These are phyloP conservation scores for Kodamaea kaohsiungensis DNA, from an alignment of 805 yeast genomes.

Conservation along the genomic window DNA sequence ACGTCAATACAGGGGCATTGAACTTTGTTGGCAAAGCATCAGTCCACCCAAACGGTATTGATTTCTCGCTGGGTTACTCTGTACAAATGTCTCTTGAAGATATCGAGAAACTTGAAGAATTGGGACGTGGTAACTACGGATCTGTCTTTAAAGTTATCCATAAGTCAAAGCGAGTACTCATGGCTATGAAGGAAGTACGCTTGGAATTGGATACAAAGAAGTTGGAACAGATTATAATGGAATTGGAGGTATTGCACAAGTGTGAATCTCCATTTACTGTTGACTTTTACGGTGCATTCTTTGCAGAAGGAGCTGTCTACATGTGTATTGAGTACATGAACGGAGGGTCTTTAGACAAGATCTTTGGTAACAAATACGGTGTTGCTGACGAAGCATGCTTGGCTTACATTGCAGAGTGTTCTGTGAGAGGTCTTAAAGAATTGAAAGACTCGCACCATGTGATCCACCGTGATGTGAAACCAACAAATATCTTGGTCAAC, in stretches of 20 bases:
- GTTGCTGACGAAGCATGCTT: conserved; percentile 72
- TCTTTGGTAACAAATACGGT: conserved; percentile 66
- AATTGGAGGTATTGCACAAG: conserved; percentile 87
- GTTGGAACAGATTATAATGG: conserved; percentile 94
- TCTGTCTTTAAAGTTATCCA: conserved; percentile 91
- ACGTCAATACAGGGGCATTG: conserved; percentile 86
- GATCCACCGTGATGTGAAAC: conserved; percentile 95
- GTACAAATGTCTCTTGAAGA: conserved; percentile 87
- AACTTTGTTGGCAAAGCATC: conserved; percentile 94
- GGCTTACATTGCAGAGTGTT: conserved; percentile 77
- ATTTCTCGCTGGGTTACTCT: conserved; percentile 84
- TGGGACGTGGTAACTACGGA: conserved; percentile 96
- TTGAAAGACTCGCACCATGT: conserved; percentile 89
- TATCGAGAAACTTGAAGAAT: conserved; percentile 75
- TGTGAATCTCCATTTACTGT: conserved; percentile 90
- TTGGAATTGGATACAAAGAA: conserved; percentile 92
- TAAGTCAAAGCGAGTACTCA: conserved; percentile 84
- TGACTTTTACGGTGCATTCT: conserved; percentile 96
- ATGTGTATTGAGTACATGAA: conserved; percentile 99
- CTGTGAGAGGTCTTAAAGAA: conserved; percentile 76
- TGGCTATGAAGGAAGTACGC: conserved; percentile 98
- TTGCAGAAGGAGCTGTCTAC: conserved; percentile 96
- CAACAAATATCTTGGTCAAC: conserved; percentile 86
- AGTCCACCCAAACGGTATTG: conserved; percentile 86
- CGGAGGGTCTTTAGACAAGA: conserved; percentile 89